Conservation (phyloP, 2,329 filamentous ascomycete species). For the Xylariaceae sp. region DNA sequence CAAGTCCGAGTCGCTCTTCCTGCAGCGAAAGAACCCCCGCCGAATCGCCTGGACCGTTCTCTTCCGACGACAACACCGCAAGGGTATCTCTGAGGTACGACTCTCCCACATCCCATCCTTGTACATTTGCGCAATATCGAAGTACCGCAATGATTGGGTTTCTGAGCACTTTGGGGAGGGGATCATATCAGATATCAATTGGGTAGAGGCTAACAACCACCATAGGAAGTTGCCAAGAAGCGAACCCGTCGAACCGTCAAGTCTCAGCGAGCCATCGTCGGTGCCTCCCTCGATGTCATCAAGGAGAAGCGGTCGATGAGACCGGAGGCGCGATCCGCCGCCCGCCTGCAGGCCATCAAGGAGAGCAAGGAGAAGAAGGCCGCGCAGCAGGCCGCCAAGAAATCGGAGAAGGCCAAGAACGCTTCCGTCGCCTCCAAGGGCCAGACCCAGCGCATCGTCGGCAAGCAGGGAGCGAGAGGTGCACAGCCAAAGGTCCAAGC, state of each 20-base stretch:
- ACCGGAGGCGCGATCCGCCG: slow-evolving; percentile 92
- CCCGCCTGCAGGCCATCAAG: slow-evolving; percentile 88
- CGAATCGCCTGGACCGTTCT: slow-evolving; percentile 98
- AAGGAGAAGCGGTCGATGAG: slow-evolving; percentile 96
- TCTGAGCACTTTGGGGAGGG: background rate
- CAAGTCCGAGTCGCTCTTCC: slow-evolving; percentile 99
- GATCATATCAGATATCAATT: background rate
- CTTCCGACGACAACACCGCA: slow-evolving; percentile 98
- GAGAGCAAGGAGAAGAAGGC: slow-evolving; percentile 99
- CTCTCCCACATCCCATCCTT: slow-evolving; percentile 7
- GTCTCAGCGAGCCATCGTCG: slow-evolving; percentile 97
- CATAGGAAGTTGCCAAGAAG: slow-evolving; percentile 99
- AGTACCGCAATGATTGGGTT: no score
- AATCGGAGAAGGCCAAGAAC: slow-evolving; percentile 98
- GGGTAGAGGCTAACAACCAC: slow-evolving; percentile 42
- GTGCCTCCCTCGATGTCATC: slow-evolving; percentile 99
- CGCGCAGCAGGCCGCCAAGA: slow-evolving; percentile 86
- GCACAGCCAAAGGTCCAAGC: slow-evolving; percentile 81
- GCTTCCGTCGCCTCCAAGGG: slow-evolving; percentile 76
- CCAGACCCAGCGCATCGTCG: slow-evolving; percentile 77
- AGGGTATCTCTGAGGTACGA: slow-evolving; percentile 99
- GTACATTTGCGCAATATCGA: background rate
- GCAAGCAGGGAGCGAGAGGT: slow-evolving; percentile 98
- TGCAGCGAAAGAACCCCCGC: slow-evolving; percentile 99
- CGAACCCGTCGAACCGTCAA: slow-evolving; percentile 97